Base-by-base conservation (phyloP, 139 green algal genomes). In the Haematococcus lacustris region DNA sequence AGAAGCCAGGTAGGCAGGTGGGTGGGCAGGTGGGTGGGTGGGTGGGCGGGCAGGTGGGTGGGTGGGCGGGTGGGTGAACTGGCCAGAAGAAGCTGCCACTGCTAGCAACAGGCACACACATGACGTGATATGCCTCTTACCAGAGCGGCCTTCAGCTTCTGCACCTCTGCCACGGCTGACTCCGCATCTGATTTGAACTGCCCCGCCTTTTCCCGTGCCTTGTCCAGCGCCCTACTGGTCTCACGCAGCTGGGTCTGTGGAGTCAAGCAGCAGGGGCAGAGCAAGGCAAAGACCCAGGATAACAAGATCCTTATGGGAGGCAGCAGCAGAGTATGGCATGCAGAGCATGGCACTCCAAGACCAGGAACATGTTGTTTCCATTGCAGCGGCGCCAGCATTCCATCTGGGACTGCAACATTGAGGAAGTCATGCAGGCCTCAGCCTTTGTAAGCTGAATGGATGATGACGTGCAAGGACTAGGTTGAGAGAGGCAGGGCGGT, bases 131-230 rank as follows among this genome's bases (percentile, higher is more conserved):
- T n/a, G n/a, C n/a, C n/a, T n/a, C n/a, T n/a, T n/a, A n/a, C n/a
- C n/a, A n/a, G n/a, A n/a, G n/a, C n/a, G n/a, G n/a, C n/a, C n/a
- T n/a, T n/a, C n/a, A n/a, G n/a, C n/a, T n/a, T n/a, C n/a, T n/a
- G n/a, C 57, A 39, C 35, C 37, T 71, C 40, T 53, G 38, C 3
- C 25, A n/a, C 40, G 2, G 40, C 40, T 13, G n/a, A 32, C 67
- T 72, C 67, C 2, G 67, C 67, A 9, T 72, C 67, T 25, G n/a
- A 33, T 7, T 51, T 51, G 67, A 63, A 72, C 32, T 51, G 35
- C 4, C 47, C 67, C 2, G 67, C 34, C 67, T 72, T 72, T 43
- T 72, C 67, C 1, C 67, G 67, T 30, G 38, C 35, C 67, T 72
- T 72, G 26, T 47, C 67, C 41, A 38, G 4, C 3, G n/a, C 30